Percentiles rank a stretch among this genome's conserved stretches.
phyloP scores from a whole-genome alignment of 2,329 filamentous ascomycete genomes.

The Colletotrichum gloeosporioides region DNA sequence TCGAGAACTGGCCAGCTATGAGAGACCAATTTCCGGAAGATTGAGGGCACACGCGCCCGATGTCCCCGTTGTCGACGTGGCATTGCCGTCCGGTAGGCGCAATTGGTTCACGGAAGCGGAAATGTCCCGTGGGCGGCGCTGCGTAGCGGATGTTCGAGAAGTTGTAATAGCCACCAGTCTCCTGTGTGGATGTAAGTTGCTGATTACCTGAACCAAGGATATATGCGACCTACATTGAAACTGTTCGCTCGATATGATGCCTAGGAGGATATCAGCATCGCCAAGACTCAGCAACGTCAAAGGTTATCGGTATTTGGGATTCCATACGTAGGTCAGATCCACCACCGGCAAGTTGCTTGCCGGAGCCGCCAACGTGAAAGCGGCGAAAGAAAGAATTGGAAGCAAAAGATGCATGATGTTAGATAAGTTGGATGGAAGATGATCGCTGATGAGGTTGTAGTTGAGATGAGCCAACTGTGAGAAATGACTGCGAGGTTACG shows the following conservation, averaged over 20 bases:
- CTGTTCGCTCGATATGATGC: not conserved
- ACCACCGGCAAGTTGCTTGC: not conserved
- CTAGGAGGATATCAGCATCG: not conserved
- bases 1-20: not conserved
- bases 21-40: not conserved
- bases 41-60: not conserved
- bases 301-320: fast-evolving
- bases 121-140: slow-evolving; percentile 37
- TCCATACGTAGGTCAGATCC: not conserved
- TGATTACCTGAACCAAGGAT: no score
- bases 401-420: not conserved
- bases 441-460: not conserved
- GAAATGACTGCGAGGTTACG: not conserved
- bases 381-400: not conserved
- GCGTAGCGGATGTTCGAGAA: slow-evolving; percentile 46
- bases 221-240: not conserved
- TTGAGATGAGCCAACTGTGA: not conserved
- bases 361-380: not conserved
- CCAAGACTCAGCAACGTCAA: not conserved
- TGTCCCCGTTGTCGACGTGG: slow-evolving; percentile 31
- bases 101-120: slow-evolving; percentile 41
- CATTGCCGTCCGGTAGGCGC: slow-evolving; percentile 28
- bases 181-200: not conserved
- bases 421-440: not conserved
- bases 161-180: slow-evolving; percentile 33